Percentiles rank a stretch among this genome's conserved stretches.
phyloP scores from a whole-genome alignment of 805 yeast species.

The Schizosaccharomyces japonicus region DNA sequence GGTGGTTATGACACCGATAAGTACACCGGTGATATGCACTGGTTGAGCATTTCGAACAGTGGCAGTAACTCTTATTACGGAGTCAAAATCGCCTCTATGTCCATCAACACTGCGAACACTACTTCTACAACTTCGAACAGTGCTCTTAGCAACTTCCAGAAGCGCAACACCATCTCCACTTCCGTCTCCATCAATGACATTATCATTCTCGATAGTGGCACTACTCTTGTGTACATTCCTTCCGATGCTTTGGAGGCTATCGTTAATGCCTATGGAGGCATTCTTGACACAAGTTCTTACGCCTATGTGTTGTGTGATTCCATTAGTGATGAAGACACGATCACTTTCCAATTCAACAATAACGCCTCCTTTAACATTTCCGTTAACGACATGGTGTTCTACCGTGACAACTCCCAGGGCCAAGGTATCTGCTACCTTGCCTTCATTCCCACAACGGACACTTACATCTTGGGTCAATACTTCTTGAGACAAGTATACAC shows the following conservation, averaged over 20 bases:
- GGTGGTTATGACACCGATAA: neutral
- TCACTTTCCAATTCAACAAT: neutral
- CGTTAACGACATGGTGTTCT: neutral
- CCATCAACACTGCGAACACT: no score
- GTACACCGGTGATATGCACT: neutral
- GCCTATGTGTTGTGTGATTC: neutral
- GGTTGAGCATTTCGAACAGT: neutral
- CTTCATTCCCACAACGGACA: neutral
- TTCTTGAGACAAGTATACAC: neutral
- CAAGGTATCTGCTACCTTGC: neutral
- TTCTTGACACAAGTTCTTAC: neutral
- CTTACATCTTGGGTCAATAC: conserved; percentile 1
- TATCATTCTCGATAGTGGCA: neutral
- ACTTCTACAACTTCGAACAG: neutral
- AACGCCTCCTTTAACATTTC: neutral
- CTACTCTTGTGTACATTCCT: neutral
- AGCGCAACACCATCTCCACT: neutral
- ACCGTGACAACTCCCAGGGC: no score
- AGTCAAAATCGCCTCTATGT: neutral
- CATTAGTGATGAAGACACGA: neutral
- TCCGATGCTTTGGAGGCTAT: neutral
- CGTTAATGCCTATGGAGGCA: neutral
- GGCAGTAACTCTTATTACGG: neutral
- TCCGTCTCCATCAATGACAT: neutral
- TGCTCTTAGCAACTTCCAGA: neutral